Base-by-base conservation (phyloP, 1,284 basidiomycete species). In the Bondarzewia mesenterica region DNA sequence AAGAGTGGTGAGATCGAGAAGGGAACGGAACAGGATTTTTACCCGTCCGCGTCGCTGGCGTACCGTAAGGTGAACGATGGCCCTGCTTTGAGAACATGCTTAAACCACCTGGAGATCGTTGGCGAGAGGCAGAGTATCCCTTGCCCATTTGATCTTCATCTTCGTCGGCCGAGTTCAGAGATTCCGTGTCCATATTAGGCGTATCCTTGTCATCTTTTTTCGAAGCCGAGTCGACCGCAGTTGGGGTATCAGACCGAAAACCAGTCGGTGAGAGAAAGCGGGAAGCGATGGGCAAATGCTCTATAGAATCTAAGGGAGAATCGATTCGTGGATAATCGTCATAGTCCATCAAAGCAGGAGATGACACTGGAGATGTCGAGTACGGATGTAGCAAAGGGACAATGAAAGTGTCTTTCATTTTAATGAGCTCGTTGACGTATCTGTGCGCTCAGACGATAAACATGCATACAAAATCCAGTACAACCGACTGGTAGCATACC, bases 391-490 rank as follows among this genome's bases (percentile, higher is more conserved):
- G 77, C 16, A 98, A 78, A 3, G 90, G 84, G 53, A 89, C 85
- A 60, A 94, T 88, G 61, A 97, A 98, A 0, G 89, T 89, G 53
- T 94, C 90, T 67, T 91, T 93, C 73, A 96, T 85, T 66, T 88
- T 91, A 58, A 85, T 68, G 7, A 97, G 77, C 59, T 97, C 93
- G 54, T 77, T 77, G 23, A 97, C 92, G 63, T 97, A 97, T 78
- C 93, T 94, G 62, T n/a, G 18, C 35, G 35, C 23, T 10, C 49
- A 39, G 20, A 47, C 49, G 58, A 55, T 53, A 49, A 52, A 52
- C 51, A 27, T 46, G 49, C 42, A 46, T 25, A 20, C 46, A 25
- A 27, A 26, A 41, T 49, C 52, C 27, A 32, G 48, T 42, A 46
- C 35, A 7, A 42, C 47, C 40, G 21, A 35, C 36, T 41, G 44